Evolutionary conservation across 2,329 filamentous ascomycete genomes (phyloP), one percentile per base, ranked within the genome.

Genomic region (Colletotrichum sansevieriae): DNA sequence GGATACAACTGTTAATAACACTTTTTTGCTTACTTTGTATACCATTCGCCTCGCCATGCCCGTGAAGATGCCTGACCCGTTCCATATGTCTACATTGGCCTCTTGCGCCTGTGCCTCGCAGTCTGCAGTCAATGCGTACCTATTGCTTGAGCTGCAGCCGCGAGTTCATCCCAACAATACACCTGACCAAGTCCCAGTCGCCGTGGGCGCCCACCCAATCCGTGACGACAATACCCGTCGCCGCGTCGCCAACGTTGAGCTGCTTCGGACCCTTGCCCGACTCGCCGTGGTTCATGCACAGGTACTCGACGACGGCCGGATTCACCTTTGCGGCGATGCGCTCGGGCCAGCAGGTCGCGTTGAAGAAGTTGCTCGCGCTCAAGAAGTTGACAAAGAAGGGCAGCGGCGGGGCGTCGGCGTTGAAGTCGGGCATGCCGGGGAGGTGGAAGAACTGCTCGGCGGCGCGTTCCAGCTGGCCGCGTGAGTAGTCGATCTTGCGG

Each of bases 291-390:
- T 80, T 80, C 71, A 83, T 80, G 76, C 88, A 91, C 33, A 91
- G 78, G 76, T 90, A 88, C 74, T 90, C 87, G 65, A 90, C 77
- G 62, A 90, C 87, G 2, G 91, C 90, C 18, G 95, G 92, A 82
- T 98, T 98, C 56, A 97, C 86, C 81, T 92, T 93, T 20, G 89
- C 91, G 1, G 96, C 95, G 77, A 99, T 93, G 75, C 88, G 91
- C 79, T 97, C 95, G 0, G 96, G 96, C 96, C 96, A 99, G 79
- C 94, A 97, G 63, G 88, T 90, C 1, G 91, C 85, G 72, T 93
- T 95, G 90, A 95, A 98, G 83, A 98, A 98, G 82, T 98, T 98
- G 78, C 92, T 95, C 1, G 91, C 96, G 73, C 87, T 94, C 71
- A 98, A 79, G 77, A 98, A 98, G 79, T 98, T 99, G 79, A 98